A percentile compares a stretch with the other conserved stretches of the same genome.
Conservation (phyloP, 202 grass and related monocot species). For the Brachypodium distachyon region DNA sequence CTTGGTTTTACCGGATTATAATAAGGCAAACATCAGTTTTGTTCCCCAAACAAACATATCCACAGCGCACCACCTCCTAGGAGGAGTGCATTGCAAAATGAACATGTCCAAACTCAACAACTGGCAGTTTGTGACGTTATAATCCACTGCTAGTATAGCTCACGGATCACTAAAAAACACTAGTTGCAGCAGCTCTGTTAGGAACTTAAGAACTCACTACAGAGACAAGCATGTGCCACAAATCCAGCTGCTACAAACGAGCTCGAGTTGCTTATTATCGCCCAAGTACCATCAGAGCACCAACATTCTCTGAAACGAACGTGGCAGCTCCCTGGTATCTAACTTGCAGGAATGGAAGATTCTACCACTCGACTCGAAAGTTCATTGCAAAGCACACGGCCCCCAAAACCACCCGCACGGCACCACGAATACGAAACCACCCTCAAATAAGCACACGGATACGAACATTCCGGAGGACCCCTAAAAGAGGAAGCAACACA, state of each 20-base stretch:
- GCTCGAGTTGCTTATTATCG: background rate
- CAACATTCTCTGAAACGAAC: background rate
- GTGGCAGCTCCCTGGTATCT: background rate
- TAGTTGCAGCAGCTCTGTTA: background rate
- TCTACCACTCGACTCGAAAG: background rate
- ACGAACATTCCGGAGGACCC: background rate
- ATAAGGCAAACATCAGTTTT: background rate
- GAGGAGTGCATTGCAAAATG: background rate
- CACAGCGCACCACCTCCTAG: background rate
- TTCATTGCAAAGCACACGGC: background rate
- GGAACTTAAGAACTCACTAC: background rate
- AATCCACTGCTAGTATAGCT: background rate
- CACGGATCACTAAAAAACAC: background rate
- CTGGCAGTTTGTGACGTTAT: background rate
- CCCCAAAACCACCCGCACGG: background rate
- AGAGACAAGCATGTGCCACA: background rate
- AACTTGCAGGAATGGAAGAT: background rate
- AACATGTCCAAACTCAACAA: background rate
- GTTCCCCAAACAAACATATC: background rate
- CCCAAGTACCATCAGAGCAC: background rate
- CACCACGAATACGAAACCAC: background rate
- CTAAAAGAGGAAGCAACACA: background rate
- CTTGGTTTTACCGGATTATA: background rate
- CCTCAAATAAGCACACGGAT: background rate
- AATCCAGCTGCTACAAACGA: background rate